Conservation (phyloP, 164 flowering plant genomes). For the Echeveria elegans region DNA sequence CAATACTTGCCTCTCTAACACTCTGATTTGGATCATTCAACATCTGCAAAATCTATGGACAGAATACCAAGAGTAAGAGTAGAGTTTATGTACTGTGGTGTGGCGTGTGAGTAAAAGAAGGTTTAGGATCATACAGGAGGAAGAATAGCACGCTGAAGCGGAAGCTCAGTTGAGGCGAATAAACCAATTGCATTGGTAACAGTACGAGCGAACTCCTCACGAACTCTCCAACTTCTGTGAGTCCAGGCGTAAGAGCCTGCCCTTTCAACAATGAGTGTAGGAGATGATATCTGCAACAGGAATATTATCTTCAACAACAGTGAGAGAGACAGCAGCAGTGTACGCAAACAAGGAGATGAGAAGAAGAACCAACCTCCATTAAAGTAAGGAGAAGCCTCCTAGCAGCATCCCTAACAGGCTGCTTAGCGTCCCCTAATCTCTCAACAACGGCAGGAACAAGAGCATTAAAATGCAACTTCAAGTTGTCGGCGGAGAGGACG, state of each 20-base stretch:
- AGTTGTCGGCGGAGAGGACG: conserved; percentile 81
- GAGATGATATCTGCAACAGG: too few species aligned
- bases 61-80: too few species aligned
- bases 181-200: conserved; percentile 81
- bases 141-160: conserved; percentile 93
- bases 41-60: conserved; percentile 76
- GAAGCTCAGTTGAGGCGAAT: conserved; percentile 88
- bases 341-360: too few species aligned
- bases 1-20: conserved; percentile 86
- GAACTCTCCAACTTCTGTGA: conserved; percentile 89
- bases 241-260: conserved; percentile 92
- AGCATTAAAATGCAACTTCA: conserved; percentile 89
- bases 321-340: too few species aligned
- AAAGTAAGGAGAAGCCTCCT: conserved; percentile 79
- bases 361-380: conserved; percentile 99
- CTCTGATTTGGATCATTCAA: conserved; percentile 79
- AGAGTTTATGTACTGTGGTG: too few species aligned
- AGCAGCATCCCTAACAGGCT: conserved; percentile 95
- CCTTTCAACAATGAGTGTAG: conserved; percentile 92
- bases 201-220: conserved; percentile 94
- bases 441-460: conserved; percentile 93
- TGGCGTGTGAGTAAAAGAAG: too few species aligned
- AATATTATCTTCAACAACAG: too few species aligned
- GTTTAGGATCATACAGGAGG: conserved; percentile 66
- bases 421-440: conserved; percentile 81